Evolutionary conservation across 2,329 filamentous ascomycete genomes (phyloP), one percentile per base, ranked within the genome.

Genomic region (Cladosporium sp.): DNA sequence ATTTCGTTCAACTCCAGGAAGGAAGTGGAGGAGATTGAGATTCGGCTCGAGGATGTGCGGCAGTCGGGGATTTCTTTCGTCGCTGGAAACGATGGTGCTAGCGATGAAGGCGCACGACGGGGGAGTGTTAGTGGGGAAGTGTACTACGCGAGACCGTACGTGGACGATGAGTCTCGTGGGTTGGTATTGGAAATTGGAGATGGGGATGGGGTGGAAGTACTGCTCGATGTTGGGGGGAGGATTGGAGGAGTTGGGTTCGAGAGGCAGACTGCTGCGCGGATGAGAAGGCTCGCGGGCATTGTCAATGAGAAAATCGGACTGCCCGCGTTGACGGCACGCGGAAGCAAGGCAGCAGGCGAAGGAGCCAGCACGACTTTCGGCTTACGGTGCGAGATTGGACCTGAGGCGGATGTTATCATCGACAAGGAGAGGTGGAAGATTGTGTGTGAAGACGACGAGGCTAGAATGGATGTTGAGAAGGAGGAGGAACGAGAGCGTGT

Each of bases 11-110:
- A 97, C 73, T 80, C 85, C 18, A 28, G 14, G 8, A 85, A 90
- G 2, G 81, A 85, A 18, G 86, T 86, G 59, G 83, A 87, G 3
- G 93, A 98, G 79, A 96, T 98, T 21, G 80, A 88, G 4, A 82
- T 98, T 36, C 86, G 92, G 0, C 79, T 98, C 2, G 90, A 95
- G 73, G 93, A 97, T 73, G 86, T 98, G n/a, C 87, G 94, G 38
- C 93, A 94, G 73, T 93, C 91, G 2, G 94, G 94, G 15, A 83
- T 97, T 57, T 87, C 87, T 18, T 85, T 95, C 69, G 80, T 80
- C 0, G 77, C 79, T 10, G 88, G 90, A 60, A 32, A 77, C 78
- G 65, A 34, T 71, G 30, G 26, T 8, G 70, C 69, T 32, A 8
- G 10, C 28, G 68, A 64, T 12, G 66, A 24, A 6, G 15, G 8